phyloP scores from a whole-genome alignment of 176 grass and related monocot genomes.

The Carex cristatella region DNA sequence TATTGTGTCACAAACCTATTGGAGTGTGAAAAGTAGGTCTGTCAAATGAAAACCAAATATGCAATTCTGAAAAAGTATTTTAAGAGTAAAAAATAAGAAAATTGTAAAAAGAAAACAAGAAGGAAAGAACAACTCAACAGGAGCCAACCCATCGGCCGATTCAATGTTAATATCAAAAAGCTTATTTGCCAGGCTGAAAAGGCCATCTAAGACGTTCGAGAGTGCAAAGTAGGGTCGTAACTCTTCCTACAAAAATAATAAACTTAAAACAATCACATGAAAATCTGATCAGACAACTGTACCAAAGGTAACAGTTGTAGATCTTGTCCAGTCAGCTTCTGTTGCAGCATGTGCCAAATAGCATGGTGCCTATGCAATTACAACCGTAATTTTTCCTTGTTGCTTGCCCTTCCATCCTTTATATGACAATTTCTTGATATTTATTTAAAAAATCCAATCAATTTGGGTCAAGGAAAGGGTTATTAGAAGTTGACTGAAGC shows the following conservation, averaged over 20 bases:
- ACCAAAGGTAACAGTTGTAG: not conserved
- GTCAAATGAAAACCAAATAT: not conserved
- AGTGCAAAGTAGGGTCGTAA: conserved; percentile 84
- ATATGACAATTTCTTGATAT: not conserved
- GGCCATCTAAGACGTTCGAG: conserved; percentile 80
- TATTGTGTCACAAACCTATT: not conserved
- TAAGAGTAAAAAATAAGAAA: not conserved
- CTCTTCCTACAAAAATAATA: conserved; percentile 48
- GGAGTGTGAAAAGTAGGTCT: not conserved
- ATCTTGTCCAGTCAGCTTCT: not conserved
- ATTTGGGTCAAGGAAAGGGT: not conserved
- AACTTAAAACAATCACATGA: not conserved
- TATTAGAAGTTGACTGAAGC: not conserved
- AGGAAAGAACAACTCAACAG: conserved; percentile 48
- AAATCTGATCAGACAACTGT: not conserved
- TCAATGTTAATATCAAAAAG: conserved; percentile 78
- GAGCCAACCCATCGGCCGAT: conserved; percentile 70
- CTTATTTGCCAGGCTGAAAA: conserved; percentile 69
- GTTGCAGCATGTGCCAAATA: no score
- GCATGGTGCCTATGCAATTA: not conserved
- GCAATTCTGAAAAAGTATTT: not conserved
- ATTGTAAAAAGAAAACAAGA: not conserved
- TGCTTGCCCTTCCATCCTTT: not conserved
- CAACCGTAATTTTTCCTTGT: not conserved
- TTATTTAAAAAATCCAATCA: not conserved